Conservation (phyloP, 257 asterid genomes). For the Solanum acaule region DNA sequence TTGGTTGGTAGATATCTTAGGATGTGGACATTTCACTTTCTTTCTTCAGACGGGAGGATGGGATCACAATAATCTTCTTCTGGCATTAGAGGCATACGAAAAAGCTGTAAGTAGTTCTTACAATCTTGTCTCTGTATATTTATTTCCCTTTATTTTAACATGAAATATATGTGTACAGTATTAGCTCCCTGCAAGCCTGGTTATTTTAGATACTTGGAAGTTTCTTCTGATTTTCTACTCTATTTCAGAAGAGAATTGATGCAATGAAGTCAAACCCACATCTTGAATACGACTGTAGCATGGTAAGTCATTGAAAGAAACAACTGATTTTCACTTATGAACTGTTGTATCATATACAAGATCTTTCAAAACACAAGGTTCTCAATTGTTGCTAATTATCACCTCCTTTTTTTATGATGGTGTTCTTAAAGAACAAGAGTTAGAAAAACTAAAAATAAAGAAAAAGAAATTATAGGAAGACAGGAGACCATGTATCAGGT, state of each 20-base stretch:
- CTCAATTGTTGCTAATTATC: background rate
- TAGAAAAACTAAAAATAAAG: background rate
- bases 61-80: constrained; percentile 3
- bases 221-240: background rate
- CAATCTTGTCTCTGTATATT: background rate
- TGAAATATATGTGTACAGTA: background rate
- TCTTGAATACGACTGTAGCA: constrained; percentile 72
- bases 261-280: constrained; percentile 63
- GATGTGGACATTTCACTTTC: constrained; percentile 72
- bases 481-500: background rate
- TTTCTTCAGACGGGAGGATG: constrained; percentile 72
- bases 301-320: constrained; percentile 29
- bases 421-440: background rate
- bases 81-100: background rate
- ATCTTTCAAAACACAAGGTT: background rate
- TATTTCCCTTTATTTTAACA: background rate
- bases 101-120: background rate
- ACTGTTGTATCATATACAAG: background rate
- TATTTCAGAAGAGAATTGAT: constrained; percentile 68
- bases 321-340: background rate
- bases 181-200: background rate
- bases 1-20: constrained; percentile 12
- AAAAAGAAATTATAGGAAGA: background rate
- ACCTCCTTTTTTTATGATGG: background rate
- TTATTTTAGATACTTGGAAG: background rate